Evolutionary conservation across 1,284 basidiomycete genomes (phyloP), one percentile per base, ranked within the genome.

Genomic region (Thecaphora thlaspeos): DNA sequence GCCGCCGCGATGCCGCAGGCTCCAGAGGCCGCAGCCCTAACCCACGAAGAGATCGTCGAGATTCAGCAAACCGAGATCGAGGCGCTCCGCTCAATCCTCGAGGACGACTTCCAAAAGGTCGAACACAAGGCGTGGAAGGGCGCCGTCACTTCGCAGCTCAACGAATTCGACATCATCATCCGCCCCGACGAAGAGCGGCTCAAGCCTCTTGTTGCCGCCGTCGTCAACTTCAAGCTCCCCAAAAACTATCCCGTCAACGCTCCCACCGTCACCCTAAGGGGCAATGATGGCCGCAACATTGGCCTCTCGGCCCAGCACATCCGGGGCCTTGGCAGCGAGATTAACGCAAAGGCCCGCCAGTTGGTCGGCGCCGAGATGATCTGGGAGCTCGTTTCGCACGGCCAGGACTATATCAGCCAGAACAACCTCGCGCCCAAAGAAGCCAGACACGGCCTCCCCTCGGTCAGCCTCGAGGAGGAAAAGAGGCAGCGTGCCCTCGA

Each of bases 351-450:
- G 15, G 70, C 74, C n/a, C 62, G 55, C 21, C 44, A 53, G 22
- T 61, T 76, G 15, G 40, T 76, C 3, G 77, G 76, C 19, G 61
- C 70, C 12, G 77, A 78, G 38, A 79, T 79, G 77, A 59, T 79
- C 26, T 79, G 76, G 70, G 77, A 79, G 55, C 62, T 78, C 28
- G 70, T 76, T 43, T 65, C 48, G 8, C 28, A 48, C 23, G 72
- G 57, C 3, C 72, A 74, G 43, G 74, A 76, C 26, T 75, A 56
- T 18, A 71, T 76, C 51, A 71, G 66, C 36, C 3, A 40, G 26
- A 55, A 73, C 58, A 72, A 73, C 39, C 43, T 47, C 2, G 54
- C 59, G 0, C 61, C 62, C 2, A 48, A 44, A 15, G 48, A 53
- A 14, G 51, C 51, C 48, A 59, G 59, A 45, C 54, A 67, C 24